A percentile compares a stretch with the other conserved stretches of the same genome.
Evolutionary conservation across 192 early-diverging fungal species (phyloP).

Genomic region (Dispira simplex): DNA sequence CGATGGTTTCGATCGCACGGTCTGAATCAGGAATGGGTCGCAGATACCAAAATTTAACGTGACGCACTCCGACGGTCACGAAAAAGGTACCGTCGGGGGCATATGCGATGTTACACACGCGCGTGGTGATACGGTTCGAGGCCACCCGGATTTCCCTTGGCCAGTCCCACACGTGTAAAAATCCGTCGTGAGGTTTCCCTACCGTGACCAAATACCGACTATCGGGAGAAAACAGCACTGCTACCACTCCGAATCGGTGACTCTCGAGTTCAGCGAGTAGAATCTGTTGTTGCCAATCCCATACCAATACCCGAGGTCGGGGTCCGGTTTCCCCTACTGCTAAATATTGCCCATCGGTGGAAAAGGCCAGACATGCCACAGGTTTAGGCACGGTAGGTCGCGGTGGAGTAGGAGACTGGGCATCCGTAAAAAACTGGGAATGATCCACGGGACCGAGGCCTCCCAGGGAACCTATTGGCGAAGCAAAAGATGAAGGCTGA

Average conservation of each 20-base stretch:
- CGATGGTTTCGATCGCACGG: background rate
- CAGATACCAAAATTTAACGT: slow-evolving; percentile 72
- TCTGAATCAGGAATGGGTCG: background rate
- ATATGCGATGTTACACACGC: slow-evolving; percentile 44
- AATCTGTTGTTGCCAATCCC: slow-evolving; percentile 35
- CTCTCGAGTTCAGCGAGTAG: slow-evolving; percentile 45
- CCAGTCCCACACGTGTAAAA: slow-evolving; percentile 75
- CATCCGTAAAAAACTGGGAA: background rate
- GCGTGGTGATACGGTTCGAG: slow-evolving; percentile 44
- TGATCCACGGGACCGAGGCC: background rate
- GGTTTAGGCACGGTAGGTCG: background rate
- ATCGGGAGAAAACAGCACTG: slow-evolving; percentile 56
- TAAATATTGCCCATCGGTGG: background rate
- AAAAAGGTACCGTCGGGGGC: slow-evolving; percentile 44
- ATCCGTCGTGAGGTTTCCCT: slow-evolving; percentile 66
- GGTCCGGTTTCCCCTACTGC: slow-evolving; percentile 41
- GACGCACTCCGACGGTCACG: slow-evolving; percentile 60
- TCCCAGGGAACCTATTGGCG: background rate
- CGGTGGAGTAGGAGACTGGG: background rate
- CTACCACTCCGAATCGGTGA: slow-evolving; percentile 64
- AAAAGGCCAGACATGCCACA: background rate
- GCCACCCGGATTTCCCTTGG: slow-evolving; percentile 38
- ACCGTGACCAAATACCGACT: slow-evolving; percentile 50
- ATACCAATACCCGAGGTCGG: slow-evolving; percentile 61
- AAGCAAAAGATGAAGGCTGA: no score